phyloP scores from a whole-genome alignment of 2,329 filamentous ascomycete species.

The Trichoderma hamatum region DNA sequence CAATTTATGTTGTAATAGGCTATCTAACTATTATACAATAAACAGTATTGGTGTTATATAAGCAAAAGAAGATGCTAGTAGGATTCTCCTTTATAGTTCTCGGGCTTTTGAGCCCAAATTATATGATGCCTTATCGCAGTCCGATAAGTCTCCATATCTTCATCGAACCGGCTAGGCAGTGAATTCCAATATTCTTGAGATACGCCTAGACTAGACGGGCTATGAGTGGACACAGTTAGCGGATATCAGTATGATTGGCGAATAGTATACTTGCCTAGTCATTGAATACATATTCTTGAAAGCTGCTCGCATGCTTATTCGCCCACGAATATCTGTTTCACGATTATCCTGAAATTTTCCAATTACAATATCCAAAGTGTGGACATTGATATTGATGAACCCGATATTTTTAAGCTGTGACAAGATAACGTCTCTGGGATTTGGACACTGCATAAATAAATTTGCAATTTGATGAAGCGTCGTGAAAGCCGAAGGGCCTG shows the following conservation, averaged over 20 bases:
- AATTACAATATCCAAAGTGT: constrained; percentile 20
- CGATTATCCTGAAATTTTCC: constrained; percentile 20
- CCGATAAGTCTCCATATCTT: constrained; percentile 13
- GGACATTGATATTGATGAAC: constrained; percentile 5
- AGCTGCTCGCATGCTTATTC: constrained; percentile 21
- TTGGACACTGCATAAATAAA: constrained; percentile 18
- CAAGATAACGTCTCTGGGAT: background rate
- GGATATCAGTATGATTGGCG: background rate
- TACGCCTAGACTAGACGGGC: background rate
- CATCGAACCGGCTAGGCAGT: constrained; percentile 1
- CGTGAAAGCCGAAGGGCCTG: constrained; percentile 14
- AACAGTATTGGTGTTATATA: no score
- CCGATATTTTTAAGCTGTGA: background rate
- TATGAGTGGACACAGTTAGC: background rate
- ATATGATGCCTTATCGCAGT: constrained; percentile 17
- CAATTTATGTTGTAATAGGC: no score
- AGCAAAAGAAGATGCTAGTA: no score
- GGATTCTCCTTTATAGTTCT: background rate
- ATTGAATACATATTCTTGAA: constrained; percentile 14
- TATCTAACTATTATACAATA: no score
- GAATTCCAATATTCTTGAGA: background rate
- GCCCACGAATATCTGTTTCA: constrained; percentile 19
- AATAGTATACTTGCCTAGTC: background rate
- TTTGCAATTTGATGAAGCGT: constrained; percentile 17
- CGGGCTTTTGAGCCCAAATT: constrained; percentile 21